Conservation (phyloP, 257 asterid species). For the Verbascum thapsus region DNA sequence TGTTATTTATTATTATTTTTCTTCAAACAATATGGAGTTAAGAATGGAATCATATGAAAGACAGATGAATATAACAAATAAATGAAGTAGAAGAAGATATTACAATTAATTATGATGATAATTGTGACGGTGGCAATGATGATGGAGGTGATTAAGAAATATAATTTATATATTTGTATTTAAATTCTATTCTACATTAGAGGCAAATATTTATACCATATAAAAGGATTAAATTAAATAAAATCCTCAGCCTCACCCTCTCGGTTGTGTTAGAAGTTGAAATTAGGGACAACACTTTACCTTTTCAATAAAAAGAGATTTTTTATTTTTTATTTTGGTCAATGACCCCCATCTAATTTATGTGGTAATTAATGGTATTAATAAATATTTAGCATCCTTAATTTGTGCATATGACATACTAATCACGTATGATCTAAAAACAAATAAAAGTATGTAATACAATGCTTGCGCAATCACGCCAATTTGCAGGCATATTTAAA, state of each 20-base stretch:
- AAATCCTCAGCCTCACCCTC: no score
- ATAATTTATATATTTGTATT: background rate
- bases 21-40: background rate
- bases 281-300: background rate
- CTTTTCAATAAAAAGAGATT: background rate
- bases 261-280: background rate
- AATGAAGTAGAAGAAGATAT: background rate
- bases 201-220: background rate
- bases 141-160: background rate
- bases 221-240: no score
- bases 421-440: no score
- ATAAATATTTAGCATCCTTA: constrained; percentile 1
- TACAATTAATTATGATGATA: background rate
- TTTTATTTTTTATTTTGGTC: background rate
- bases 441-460: no score
- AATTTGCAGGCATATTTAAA: no score
- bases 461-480: no score
- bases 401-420: background rate
- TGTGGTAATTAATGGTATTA: no score
- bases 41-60: background rate
- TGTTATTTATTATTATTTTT: no score
- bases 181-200: background rate
- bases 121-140: constrained; percentile 10
- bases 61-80: background rate
- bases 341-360: background rate